A percentile compares a stretch with the other conserved stretches of the same genome.
Conservation (phyloP, 257 asterid genomes). For the Solanum ahanhuiri region DNA sequence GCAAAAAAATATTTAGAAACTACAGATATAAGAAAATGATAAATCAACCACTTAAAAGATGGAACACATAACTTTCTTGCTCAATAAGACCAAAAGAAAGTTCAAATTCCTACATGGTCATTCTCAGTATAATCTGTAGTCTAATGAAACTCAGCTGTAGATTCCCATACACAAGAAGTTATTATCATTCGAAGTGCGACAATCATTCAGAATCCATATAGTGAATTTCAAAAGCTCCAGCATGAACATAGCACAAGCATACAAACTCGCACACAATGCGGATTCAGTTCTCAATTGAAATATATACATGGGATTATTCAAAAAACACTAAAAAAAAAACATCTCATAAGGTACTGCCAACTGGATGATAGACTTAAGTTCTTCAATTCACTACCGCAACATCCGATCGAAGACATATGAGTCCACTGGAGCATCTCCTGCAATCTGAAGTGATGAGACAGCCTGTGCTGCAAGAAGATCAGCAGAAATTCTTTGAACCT, state of each 20-base stretch:
- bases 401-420: conserved; percentile 13
- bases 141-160: background rate
- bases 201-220: background rate
- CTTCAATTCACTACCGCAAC: conserved; percentile 8
- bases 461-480: conserved; percentile 32
- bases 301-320: background rate
- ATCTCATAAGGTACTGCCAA: background rate
- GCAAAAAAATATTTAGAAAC: background rate
- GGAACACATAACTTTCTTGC: background rate
- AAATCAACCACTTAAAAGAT: background rate
- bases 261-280: background rate
- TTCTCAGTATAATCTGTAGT: background rate
- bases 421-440: conserved; percentile 25
- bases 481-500: conserved; percentile 15
- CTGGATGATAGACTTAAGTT: background rate
- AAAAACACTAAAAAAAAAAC: background rate
- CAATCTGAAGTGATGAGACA: conserved; percentile 32
- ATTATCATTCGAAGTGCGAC: background rate
- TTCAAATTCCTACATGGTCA: background rate
- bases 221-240: background rate
- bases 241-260: background rate
- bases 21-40: background rate
- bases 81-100: background rate
- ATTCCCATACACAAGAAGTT: background rate
- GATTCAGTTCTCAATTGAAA: background rate